Evolutionary conservation across 2,329 filamentous ascomycete species (phyloP).

Genomic region (Elsinoe arachidis): DNA sequence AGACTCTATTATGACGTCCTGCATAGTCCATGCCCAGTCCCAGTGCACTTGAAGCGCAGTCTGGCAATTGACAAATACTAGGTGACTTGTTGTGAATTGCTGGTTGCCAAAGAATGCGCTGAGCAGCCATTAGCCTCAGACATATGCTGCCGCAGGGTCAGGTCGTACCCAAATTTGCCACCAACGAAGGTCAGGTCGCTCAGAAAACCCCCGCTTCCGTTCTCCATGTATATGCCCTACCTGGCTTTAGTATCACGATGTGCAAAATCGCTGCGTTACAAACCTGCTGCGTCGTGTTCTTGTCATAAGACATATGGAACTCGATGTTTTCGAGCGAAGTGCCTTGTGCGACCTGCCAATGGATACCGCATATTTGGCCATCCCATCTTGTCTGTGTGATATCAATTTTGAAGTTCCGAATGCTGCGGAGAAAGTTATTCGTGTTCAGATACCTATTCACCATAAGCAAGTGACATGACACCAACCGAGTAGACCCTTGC

Average conservation of each 20-base stretch:
- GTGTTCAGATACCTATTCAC: slow-evolving; percentile 20
- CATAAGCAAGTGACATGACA: slow-evolving; percentile 21
- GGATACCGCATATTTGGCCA: slow-evolving; percentile 42
- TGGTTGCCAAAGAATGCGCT: slow-evolving; percentile 52
- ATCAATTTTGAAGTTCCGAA: slow-evolving; percentile 50
- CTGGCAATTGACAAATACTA: slow-evolving; percentile 71
- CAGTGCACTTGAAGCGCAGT: slow-evolving; percentile 83
- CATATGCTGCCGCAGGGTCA: slow-evolving; percentile 34
- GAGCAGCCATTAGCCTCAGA: neutral
- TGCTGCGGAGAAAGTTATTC: slow-evolving; percentile 45
- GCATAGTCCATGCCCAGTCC: slow-evolving; percentile 56
- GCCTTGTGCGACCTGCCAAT: slow-evolving; percentile 60
- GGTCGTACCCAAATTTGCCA: slow-evolving; percentile 66
- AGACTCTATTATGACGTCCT: neutral
- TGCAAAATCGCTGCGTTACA: too few relatives aligned
- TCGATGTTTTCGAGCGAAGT: slow-evolving; percentile 50
- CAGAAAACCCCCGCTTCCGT: slow-evolving; percentile 66
- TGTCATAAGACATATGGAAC: neutral
- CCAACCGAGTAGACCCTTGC: neutral
- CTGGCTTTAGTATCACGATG: neutral
- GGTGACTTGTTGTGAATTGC: slow-evolving; percentile 76
- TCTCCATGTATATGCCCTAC: slow-evolving; percentile 53
- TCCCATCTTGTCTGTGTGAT: slow-evolving; percentile 24
- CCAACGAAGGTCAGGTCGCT: slow-evolving; percentile 74
- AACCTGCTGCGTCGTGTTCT: too few relatives aligned